Evolutionary conservation across 225 moss, liverwort and hornwort genomes (phyloP), one percentile per base, ranked within the genome.

Genomic region (Antitrichia curtipendula): DNA sequence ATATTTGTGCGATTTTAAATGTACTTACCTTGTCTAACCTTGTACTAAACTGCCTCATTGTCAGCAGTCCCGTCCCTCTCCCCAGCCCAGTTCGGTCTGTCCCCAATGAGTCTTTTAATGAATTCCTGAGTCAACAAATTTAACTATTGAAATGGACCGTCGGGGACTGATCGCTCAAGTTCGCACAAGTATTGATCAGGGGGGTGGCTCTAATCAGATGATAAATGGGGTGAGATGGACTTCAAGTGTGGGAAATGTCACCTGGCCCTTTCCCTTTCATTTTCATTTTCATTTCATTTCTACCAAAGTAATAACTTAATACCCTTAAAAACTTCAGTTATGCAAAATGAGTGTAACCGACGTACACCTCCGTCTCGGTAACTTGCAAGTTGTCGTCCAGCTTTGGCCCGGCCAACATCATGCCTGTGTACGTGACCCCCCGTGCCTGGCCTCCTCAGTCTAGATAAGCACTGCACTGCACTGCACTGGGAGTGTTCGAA

Each of bases 241-340:
- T 72, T 52, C 2, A 20, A 86, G 89, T 49, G 86, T 91, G 91
- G 75, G 89, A 89, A 69, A 68, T 80, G 91, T 91, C 91, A 49
- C 38, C 20, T 2, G 43, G 76, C 54, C 58, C 23, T 4, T 10
- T 80, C 31, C 7, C n/a, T n/a, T n/a, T n/a, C n/a, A n/a, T n/a
- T n/a, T n/a, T n/a, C n/a, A n/a, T n/a, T 13, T 49, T 49, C 49
- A 49, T 50, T 50, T 15, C 72, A 43, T 9, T 6, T 47, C 11
- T 75, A 24, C 41, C 16, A 85, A 56, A 43, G 36, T 22, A 49
- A 47, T 22, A 47, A 28, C 18, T 11, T 32, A 63, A 63, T 34
- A 22, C n/a, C n/a, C n/a, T n/a, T n/a, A n/a, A n/a, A n/a, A 22
- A 19, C 54, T 54, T 54, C 29, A 80, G 66, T 79, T 45, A 63